phyloP scores from a whole-genome alignment of 1,284 basidiomycete genomes.

The Anthracocystis setariae region DNA sequence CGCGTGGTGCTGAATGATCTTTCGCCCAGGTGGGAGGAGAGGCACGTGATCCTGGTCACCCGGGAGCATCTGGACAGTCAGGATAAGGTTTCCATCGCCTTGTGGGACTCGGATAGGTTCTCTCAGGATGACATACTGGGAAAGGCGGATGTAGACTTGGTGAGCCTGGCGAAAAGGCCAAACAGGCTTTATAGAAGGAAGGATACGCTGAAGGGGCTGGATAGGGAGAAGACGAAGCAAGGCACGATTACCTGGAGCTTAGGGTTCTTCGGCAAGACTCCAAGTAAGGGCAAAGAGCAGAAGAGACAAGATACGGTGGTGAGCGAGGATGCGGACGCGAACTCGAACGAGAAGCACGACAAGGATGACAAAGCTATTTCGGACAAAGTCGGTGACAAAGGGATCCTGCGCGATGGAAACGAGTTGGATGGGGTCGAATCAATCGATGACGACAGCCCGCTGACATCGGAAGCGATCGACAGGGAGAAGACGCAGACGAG shows the following conservation, averaged over 20 bases:
- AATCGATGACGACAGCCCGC: conserved; percentile 14
- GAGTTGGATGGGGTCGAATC: conserved; percentile 10
- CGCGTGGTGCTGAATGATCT: conserved; percentile 52
- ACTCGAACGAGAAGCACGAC: background rate
- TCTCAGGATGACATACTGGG: conserved; percentile 70
- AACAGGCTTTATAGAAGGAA: conserved; percentile 24
- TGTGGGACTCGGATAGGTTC: conserved; percentile 70
- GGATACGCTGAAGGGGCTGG: conserved; percentile 35
- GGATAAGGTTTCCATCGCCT: conserved; percentile 56
- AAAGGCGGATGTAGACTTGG: conserved; percentile 68
- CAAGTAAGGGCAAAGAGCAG: conserved; percentile 9
- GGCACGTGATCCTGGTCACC: conserved; percentile 43
- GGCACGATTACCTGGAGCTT: conserved; percentile 41
- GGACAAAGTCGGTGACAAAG: background rate
- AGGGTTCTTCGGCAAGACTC: conserved; percentile 47
- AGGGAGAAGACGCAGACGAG: conserved; percentile 34
- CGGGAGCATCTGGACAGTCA: conserved; percentile 46
- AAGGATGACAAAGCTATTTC: background rate
- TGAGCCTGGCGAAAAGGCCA: conserved; percentile 65
- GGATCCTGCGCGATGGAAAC: conserved; percentile 7
- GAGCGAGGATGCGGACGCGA: background rate
- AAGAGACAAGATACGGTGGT: background rate
- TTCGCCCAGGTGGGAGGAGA: conserved; percentile 54
- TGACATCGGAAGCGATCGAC: conserved; percentile 12
- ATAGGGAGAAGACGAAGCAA: conserved; percentile 52